These are phyloP conservation scores for Bidens hawaiensis DNA, from an alignment of 140 eudicot genomes.

Conservation along the genomic window DNA sequence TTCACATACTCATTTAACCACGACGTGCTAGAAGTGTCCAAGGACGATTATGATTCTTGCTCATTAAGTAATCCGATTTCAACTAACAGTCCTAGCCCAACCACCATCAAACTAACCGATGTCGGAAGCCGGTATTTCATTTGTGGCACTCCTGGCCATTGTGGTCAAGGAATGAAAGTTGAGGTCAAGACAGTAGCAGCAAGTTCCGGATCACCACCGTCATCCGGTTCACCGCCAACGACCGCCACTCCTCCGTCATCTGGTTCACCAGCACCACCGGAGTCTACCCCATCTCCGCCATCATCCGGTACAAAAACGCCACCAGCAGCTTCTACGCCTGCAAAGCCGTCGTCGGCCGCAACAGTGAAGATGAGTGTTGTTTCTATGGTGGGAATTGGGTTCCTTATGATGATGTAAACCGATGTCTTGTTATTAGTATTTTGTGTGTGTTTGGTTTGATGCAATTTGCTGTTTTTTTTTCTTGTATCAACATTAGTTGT, in stretches of 20 bases:
- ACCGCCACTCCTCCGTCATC: conserved; percentile 26
- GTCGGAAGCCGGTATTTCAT: conserved; percentile 68
- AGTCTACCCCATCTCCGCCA: conserved; percentile 14
- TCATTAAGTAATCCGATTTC: conserved; percentile 26
- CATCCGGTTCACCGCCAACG: conserved; percentile 28
- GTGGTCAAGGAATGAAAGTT: conserved; percentile 69
- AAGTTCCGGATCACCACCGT: conserved; percentile 25
- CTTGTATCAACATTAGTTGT: neutral
- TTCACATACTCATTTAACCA: conserved; percentile 40
- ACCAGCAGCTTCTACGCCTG: conserved; percentile 2
- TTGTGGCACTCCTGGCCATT: conserved; percentile 67
- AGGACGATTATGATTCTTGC: conserved; percentile 53
- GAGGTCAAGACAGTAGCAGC: conserved; percentile 40
- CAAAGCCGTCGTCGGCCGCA: conserved; percentile 33
- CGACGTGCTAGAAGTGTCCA: conserved; percentile 54
- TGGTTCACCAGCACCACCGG: conserved; percentile 30
- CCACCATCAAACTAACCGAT: conserved; percentile 39
- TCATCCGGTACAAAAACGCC: conserved; percentile 19
- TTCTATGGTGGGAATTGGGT: conserved; percentile 30
- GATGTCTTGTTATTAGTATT: neutral
- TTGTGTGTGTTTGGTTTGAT: neutral
- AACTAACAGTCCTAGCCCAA: conserved; percentile 19
- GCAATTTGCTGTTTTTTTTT: neutral
- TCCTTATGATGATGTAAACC: conserved; percentile 27
- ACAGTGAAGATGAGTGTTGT: conserved; percentile 18